Evolutionary conservation across 1,284 basidiomycete genomes (phyloP).

Genomic region (Microbotryomycetes sp.): DNA sequence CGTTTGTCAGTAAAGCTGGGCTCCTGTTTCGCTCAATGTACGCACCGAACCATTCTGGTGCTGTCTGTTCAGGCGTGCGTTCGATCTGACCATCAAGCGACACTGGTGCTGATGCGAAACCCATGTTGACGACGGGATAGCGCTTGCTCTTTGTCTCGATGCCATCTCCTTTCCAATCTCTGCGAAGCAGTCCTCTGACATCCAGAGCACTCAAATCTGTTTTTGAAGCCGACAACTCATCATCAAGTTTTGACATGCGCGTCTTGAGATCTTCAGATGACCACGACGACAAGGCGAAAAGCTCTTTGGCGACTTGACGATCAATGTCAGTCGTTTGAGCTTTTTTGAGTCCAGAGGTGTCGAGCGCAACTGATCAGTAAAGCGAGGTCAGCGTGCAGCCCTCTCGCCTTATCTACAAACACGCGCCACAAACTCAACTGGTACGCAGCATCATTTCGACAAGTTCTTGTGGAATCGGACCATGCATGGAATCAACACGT

Average conservation of each 20-base stretch:
- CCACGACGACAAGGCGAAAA: slow-evolving; percentile 23
- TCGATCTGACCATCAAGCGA: slow-evolving; percentile 40
- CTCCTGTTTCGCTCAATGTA: neutral
- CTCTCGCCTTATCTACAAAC: too few relatives aligned
- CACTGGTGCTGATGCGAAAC: slow-evolving; percentile 42
- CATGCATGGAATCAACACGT: neutral
- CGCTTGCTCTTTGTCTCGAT: slow-evolving; percentile 34
- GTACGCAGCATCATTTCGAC: slow-evolving; percentile 32
- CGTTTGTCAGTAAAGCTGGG: neutral
- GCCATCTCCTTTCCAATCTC: slow-evolving; percentile 43
- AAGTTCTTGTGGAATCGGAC: slow-evolving; percentile 27
- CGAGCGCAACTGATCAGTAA: slow-evolving; percentile 29
- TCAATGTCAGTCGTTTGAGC: slow-evolving; percentile 20
- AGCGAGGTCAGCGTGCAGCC: neutral
- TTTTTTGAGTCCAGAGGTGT: slow-evolving; percentile 25
- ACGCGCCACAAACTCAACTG: too few relatives aligned
- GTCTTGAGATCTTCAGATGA: slow-evolving; percentile 10
- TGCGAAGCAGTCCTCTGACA: slow-evolving; percentile 39
- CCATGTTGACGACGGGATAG: slow-evolving; percentile 39
- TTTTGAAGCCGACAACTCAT: slow-evolving; percentile 38
- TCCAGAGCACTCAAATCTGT: slow-evolving; percentile 39
- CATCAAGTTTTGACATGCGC: slow-evolving; percentile 37
- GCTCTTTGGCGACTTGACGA: slow-evolving; percentile 8
- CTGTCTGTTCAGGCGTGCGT: slow-evolving; percentile 33
- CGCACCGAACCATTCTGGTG: slow-evolving; percentile 39